Percentiles rank a stretch among this genome's conserved stretches.
These are phyloP conservation scores for Biscutella laevigata DNA, from an alignment of 441 rosid genomes.

Conservation along the genomic window DNA sequence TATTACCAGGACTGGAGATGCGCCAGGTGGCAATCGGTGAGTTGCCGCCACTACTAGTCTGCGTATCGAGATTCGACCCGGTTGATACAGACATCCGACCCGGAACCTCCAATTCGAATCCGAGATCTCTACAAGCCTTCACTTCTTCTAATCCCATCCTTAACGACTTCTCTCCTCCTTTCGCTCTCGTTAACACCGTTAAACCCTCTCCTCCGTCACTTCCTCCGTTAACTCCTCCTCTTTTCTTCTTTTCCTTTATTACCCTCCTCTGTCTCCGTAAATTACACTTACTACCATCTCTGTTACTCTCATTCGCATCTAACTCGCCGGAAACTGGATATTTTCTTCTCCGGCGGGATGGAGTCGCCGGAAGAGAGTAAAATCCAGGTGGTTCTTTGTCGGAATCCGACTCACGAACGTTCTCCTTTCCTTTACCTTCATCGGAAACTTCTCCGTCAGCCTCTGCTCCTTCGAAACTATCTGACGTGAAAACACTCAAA, in stretches of 20 bases:
- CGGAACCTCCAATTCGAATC: slow-evolving; percentile 65
- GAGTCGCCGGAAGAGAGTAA: slow-evolving; percentile 50
- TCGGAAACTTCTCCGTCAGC: slow-evolving; percentile 66
- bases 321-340: slow-evolving; percentile 16
- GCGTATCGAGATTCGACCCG: slow-evolving; percentile 41
- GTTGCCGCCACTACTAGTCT: slow-evolving; percentile 71
- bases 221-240: slow-evolving; percentile 24
- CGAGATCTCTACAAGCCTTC: slow-evolving; percentile 76
- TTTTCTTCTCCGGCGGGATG: slow-evolving; percentile 34
- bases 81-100: slow-evolving; percentile 43
- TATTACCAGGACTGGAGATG: slow-evolving; percentile 77
- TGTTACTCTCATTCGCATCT: slow-evolving; percentile 16
- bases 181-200: slow-evolving; percentile 62
- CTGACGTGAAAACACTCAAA: slow-evolving; percentile 31
- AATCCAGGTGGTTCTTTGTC: slow-evolving; percentile 34
- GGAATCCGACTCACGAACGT: slow-evolving; percentile 41
- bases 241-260: slow-evolving; percentile 25
- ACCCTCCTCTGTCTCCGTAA: slow-evolving; percentile 15
- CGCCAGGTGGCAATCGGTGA: slow-evolving; percentile 86
- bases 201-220: slow-evolving; percentile 31
- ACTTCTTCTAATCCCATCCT: slow-evolving; percentile 72
- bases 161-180: slow-evolving; percentile 56
- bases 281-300: background rate
- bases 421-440: slow-evolving; percentile 22
- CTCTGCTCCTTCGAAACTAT: slow-evolving; percentile 49